Evolutionary conservation across 2,329 filamentous ascomycete species (phyloP).

Genomic region (Eutypella sp.): DNA sequence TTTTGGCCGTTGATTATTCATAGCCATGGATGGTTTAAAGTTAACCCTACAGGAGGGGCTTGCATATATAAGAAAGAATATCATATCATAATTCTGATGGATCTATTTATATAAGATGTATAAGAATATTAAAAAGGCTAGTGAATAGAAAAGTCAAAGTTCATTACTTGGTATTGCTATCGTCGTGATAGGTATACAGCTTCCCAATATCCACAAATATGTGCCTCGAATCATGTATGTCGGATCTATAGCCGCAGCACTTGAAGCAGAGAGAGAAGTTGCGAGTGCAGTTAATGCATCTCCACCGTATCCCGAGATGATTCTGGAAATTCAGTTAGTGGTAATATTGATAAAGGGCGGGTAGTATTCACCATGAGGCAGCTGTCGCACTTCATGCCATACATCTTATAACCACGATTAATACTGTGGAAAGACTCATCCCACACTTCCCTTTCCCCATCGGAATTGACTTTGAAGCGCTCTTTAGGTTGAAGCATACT

Average conservation of each 20-base stretch:
- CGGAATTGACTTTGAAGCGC: not conserved
- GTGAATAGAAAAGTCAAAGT: too few relatives aligned
- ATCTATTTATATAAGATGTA: too few relatives aligned
- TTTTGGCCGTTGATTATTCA: too few relatives aligned
- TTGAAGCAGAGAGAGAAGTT: constrained; percentile 34
- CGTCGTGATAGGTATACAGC: too few relatives aligned
- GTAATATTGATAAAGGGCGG: not conserved
- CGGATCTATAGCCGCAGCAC: constrained; percentile 4
- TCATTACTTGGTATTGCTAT: too few relatives aligned
- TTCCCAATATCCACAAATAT: not conserved
- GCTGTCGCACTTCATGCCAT: not conserved
- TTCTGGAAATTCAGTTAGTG: not conserved
- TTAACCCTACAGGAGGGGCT: too few relatives aligned
- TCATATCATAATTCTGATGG: too few relatives aligned
- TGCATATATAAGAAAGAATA: too few relatives aligned
- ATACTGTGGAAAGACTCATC: not conserved
- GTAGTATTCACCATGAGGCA: not conserved
- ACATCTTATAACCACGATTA: not conserved
- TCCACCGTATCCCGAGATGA: constrained; percentile 3
- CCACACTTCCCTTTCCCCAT: not conserved
- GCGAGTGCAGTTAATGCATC: constrained; percentile 16
- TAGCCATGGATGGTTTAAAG: too few relatives aligned
- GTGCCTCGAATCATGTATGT: not conserved
- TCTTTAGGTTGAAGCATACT: not conserved
- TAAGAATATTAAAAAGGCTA: too few relatives aligned